A percentile compares a stretch with the other conserved stretches of the same genome.
phyloP scores from a whole-genome alignment of 2,329 filamentous ascomycete genomes.

The Talaromyces amestolkiae region DNA sequence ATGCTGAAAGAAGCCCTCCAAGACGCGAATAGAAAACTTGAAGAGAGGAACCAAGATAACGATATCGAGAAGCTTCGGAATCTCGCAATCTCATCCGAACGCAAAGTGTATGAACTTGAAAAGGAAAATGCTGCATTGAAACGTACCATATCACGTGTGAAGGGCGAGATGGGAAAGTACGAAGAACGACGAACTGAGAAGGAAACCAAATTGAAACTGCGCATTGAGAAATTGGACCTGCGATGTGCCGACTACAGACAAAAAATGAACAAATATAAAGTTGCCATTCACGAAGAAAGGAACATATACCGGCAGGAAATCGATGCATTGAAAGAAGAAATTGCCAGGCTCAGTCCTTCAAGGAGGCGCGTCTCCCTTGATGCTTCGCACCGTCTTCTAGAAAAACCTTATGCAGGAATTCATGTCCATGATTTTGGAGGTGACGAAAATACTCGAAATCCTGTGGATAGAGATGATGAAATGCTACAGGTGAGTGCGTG shows the following conservation, averaged over 20 bases:
- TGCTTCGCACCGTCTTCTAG: slow-evolving; percentile 28
- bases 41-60: slow-evolving; percentile 33
- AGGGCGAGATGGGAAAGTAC: slow-evolving; percentile 43
- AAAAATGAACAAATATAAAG: slow-evolving; percentile 40
- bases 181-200: slow-evolving; percentile 44
- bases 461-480: background rate
- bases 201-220: slow-evolving; percentile 41
- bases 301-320: slow-evolving; percentile 40
- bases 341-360: slow-evolving; percentile 30
- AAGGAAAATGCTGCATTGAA: slow-evolving; percentile 44
- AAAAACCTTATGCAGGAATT: slow-evolving; percentile 28
- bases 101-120: slow-evolving; percentile 41
- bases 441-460: background rate
- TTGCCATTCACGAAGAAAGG: slow-evolving; percentile 38
- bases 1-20: slow-evolving; percentile 36
- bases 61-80: slow-evolving; percentile 37
- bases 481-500: slow-evolving; percentile 14
- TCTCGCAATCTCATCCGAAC: slow-evolving; percentile 39
- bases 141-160: slow-evolving; percentile 40
- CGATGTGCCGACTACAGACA: slow-evolving; percentile 43
- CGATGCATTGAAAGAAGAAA: slow-evolving; percentile 34
- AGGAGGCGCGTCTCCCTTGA: slow-evolving; percentile 23
- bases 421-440: slow-evolving; percentile 18
- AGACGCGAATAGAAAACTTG: slow-evolving; percentile 35
- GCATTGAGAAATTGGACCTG: slow-evolving; percentile 39